Base-by-base conservation (phyloP, 2,329 filamentous ascomycete species). In the Talaromyces piceae region DNA sequence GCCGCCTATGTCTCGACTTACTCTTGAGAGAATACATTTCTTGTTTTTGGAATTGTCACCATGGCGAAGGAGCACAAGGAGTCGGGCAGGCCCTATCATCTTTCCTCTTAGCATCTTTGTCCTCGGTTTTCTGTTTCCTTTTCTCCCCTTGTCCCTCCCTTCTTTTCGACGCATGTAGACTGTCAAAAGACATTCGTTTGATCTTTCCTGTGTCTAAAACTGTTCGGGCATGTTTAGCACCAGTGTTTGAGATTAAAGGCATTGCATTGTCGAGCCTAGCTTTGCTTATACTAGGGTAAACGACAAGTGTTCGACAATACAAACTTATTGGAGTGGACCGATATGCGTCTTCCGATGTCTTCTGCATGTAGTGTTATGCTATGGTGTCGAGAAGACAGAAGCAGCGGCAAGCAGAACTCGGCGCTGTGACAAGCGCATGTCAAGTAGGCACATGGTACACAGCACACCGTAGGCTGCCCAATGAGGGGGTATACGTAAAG, bases 11-110 rank as follows among this genome's bases (percentile, higher is more conserved):
- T 26, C 39, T 26, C 39, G 39, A 43, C 43, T 12, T n/a, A n/a
- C n/a, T n/a, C n/a, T 50, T 28, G 45, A 47, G 45, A 44, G 43
- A 45, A 50, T 43, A 49, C 31, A 37, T 50, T 18, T 39, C 47
- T 13, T 43, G 12, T 52, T 8, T 12, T 50, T 45, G 31, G 22
- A 45, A 47, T 51, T 50, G 31, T 50, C 45, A 50, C 28, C 48
- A 50, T 50, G 52, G 52, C 47, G 47, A 49, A 54, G 51, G 51
- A 54, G 51, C 51, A 47, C 27, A 43, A 30, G 52, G 49, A 46
- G 45, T 51, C 48, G 45, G 52, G 52, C 52, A 54, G 52, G 52
- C 41, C 52, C 52, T 51, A 49, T 50, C 46, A 43, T 54, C n/a
- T n/a, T 37, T 41, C 47, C 33, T 44, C 33, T 47, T 53, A 46